Base-by-base conservation (phyloP, 306 rosid genomes). In the Boehmeria nivea region DNA sequence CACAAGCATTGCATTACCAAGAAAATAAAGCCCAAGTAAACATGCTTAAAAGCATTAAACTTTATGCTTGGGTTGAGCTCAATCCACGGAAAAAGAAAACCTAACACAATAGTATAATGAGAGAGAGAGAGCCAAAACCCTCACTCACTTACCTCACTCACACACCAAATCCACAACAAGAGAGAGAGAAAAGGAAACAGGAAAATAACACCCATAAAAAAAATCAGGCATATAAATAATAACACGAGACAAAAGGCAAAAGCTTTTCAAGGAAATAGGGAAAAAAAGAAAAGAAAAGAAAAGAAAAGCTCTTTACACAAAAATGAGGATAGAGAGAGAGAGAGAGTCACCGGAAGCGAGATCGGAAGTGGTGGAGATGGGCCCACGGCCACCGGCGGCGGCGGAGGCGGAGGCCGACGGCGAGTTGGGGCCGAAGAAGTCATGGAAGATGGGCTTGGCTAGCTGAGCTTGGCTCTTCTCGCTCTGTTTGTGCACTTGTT, bases 341-440 rank as follows among this genome's bases (percentile, higher is more conserved):
- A 57, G 59, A 16, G 51, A 65, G 73, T 62, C 25, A 91, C 98
- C 95, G 19, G 89, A 87, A 78, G 77, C 93, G 67, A 80, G 80
- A 70, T 82, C 96, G 13, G 87, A 80, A 5, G 78, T 68, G 2
- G 82, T 60, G 12, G 89, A 75, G 0, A 85, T 82, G 3, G 78
- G 55, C 34, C 76, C 82, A 79, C 39, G 66, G 37, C 34, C 34
- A 31, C n/a, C 34, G 42, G 3, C 82, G 22, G 78, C 31, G 68
- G 76, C 57, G 15, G 84, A 64, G 54, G 63, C 39, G 51, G 62
- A 55, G 43, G 61, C 67, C 40, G 57, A 7, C 8, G 53, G 68
- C 9, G 82, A 45, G 51, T 72, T 87, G 88, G 69, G 82, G 64
- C 88, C 95, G 37, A 90, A 77, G 74, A 90, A 90, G 63, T 90